phyloP scores from a whole-genome alignment of 1,284 basidiomycete species.

The Apiotrichum veenhuisii region DNA sequence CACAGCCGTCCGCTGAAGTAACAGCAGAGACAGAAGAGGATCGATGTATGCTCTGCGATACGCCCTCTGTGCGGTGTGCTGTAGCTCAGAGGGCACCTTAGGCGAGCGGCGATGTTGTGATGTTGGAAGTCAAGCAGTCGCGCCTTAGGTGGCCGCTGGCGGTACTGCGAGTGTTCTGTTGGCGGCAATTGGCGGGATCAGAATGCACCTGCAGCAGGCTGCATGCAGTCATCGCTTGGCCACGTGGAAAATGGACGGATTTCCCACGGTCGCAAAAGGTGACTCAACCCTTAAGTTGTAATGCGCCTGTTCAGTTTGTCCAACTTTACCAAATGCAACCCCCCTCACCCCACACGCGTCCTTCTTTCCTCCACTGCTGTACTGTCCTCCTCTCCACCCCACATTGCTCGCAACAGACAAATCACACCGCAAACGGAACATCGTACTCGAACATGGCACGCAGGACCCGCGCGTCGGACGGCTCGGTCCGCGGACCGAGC shows the following conservation, averaged over 20 bases:
- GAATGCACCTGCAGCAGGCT: not conserved
- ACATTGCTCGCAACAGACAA: too few relatives aligned
- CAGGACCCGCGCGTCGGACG: constrained; percentile 7
- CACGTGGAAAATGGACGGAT: not conserved
- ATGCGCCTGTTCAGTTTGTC: too few relatives aligned
- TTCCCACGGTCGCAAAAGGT: not conserved
- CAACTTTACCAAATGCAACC: too few relatives aligned
- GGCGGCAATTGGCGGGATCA: not conserved
- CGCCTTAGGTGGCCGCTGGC: not conserved
- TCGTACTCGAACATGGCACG: constrained; percentile 1
- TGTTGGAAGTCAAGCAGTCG: too few relatives aligned
- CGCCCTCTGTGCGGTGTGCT: constrained; percentile 19
- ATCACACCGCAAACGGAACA: not conserved
- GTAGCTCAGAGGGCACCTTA: constrained; percentile 22
- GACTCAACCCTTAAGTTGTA: constrained; percentile 3
- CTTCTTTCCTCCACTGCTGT: not conserved
- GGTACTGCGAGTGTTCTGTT: not conserved
- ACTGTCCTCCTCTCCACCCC: not conserved
- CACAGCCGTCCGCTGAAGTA: not conserved
- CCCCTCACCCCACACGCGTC: not conserved
- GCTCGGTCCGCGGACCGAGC: constrained; percentile 71
- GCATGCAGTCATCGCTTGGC: not conserved
- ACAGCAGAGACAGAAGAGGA: not conserved
- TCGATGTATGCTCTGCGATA: constrained; percentile 21
- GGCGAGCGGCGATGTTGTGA: constrained; percentile 13